phyloP scores from a whole-genome alignment of 2,329 filamentous ascomycete genomes.

The Beauveria brongniartii region DNA sequence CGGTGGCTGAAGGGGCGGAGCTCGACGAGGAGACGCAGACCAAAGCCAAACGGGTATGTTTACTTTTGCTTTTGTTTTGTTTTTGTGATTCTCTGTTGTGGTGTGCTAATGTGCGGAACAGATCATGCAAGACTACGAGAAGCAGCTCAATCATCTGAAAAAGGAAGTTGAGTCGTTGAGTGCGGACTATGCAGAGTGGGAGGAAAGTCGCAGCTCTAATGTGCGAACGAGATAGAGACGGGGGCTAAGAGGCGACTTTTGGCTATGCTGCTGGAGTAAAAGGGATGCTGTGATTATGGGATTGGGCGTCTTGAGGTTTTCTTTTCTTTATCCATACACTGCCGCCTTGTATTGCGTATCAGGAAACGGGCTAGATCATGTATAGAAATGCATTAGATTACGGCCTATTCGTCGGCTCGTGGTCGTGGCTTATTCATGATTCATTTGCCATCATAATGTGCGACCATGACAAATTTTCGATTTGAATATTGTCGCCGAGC shows the following conservation, averaged over 20 bases:
- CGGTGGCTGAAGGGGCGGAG: constrained; percentile 47
- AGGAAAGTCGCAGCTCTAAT: constrained; percentile 38
- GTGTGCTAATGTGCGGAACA: constrained; percentile 23
- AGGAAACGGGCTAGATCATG: constrained; percentile 5
- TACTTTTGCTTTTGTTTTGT: neutral
- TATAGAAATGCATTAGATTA: neutral
- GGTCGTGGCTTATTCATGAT: neutral
- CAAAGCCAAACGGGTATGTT: constrained; percentile 64
- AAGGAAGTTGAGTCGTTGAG: constrained; percentile 60
- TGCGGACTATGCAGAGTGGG: constrained; percentile 48
- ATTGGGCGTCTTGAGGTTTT: constrained; percentile 2
- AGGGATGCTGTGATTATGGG: neutral
- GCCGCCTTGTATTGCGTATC: neutral
- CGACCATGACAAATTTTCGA: too few species aligned
- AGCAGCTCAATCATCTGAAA: constrained; percentile 68
- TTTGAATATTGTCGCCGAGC: neutral
- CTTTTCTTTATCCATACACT: neutral
- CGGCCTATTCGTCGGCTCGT: neutral
- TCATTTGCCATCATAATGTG: neutral
- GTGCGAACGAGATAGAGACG: constrained; percentile 22
- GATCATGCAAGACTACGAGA: constrained; percentile 76
- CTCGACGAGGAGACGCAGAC: constrained; percentile 63
- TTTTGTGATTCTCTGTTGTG: neutral
- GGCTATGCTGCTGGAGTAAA: neutral
- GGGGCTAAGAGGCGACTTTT: neutral